Evolutionary conservation across 129 eudicot species (phyloP).

Genomic region (Flaveria trinervia): DNA sequence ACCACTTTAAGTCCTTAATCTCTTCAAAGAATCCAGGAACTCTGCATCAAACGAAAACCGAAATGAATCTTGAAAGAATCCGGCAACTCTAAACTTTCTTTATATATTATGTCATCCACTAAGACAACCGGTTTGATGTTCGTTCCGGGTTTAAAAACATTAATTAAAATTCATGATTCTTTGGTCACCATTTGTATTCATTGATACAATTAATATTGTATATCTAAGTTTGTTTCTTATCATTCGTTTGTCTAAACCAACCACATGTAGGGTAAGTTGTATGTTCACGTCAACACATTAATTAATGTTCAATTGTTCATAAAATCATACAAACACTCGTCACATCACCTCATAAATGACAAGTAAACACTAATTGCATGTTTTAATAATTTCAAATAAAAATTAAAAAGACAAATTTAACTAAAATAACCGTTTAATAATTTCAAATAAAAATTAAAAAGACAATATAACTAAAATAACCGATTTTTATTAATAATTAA

Average conservation of each 20-base stretch:
- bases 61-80: no score
- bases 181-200: background rate
- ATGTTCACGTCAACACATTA: background rate
- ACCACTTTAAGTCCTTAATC: background rate
- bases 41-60: background rate
- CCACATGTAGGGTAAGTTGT: slow-evolving; percentile 11
- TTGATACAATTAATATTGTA: background rate
- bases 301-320: background rate
- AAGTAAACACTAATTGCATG: no score
- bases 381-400: no score
- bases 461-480: no score
- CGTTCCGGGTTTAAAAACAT: background rate
- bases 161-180: background rate
- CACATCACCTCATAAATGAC: background rate
- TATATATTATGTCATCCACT: no score
- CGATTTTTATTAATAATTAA: no score
- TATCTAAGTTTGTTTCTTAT: background rate
- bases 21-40: background rate
- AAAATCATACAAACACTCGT: background rate
- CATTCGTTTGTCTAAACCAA: slow-evolving; percentile 7
- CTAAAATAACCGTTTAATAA: no score
- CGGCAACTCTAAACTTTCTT: no score
- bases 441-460: no score
- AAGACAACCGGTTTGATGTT: no score
- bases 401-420: no score